Conservation (phyloP, 202 grass and related monocot genomes). For the Brachypodium distachyon region DNA sequence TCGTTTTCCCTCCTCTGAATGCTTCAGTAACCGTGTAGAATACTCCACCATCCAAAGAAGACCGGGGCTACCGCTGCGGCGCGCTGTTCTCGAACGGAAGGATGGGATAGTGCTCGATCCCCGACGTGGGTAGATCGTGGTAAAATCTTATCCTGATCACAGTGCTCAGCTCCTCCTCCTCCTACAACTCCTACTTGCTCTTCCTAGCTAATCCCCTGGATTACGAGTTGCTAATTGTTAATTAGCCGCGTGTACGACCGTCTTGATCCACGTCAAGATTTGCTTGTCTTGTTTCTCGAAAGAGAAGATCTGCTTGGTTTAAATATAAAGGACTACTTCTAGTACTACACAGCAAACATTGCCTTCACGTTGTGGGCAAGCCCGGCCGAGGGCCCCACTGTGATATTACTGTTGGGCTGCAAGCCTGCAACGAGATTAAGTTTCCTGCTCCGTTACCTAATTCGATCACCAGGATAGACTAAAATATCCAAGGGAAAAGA, state of each 20-base stretch:
- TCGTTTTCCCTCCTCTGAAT: too few relatives aligned
- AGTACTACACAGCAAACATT: too few relatives aligned
- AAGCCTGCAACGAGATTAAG: not conserved
- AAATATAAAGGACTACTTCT: too few relatives aligned
- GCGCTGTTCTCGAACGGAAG: too few relatives aligned
- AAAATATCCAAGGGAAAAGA: not conserved
- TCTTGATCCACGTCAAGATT: not conserved
- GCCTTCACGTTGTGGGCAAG: constrained; percentile 13
- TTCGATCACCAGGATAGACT: not conserved
- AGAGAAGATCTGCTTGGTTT: not conserved
- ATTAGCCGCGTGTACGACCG: not conserved
- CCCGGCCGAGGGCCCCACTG: not conserved
- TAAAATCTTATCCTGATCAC: too few relatives aligned
- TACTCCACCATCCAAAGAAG: not conserved
- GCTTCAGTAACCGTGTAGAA: not conserved
- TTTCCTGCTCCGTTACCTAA: constrained; percentile 1
- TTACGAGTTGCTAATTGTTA: not conserved
- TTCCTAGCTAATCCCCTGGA: not conserved
- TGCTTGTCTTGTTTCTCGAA: too few relatives aligned
- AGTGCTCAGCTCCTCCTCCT: too few relatives aligned
- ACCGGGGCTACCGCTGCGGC: too few relatives aligned
- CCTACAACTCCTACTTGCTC: not conserved
- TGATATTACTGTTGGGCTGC: not conserved
- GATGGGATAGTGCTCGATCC: too few relatives aligned
- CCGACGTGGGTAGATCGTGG: too few relatives aligned